Percentiles rank a stretch among this genome's conserved stretches.
phyloP scores from a whole-genome alignment of 768 basidiomycete species.

The Paxillus involutus region DNA sequence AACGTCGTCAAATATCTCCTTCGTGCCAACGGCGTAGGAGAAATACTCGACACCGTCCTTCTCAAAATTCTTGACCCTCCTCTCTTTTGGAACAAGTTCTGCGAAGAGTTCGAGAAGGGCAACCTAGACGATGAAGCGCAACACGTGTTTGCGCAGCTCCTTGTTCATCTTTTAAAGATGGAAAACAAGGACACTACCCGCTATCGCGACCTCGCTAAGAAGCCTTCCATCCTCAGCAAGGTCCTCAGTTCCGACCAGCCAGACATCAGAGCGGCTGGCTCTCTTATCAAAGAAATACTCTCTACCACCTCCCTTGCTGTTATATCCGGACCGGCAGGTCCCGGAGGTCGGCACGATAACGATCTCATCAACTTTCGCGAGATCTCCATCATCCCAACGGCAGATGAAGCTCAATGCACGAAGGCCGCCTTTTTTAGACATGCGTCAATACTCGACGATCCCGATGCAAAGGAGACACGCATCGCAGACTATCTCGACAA shows the following conservation, averaged over 20 bases:
- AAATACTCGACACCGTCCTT: constrained; percentile 40
- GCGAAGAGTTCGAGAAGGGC: constrained; percentile 33
- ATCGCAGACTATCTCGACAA: constrained; percentile 58
- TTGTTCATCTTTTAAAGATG: constrained; percentile 46
- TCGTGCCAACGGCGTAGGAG: constrained; percentile 35
- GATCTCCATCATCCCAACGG: constrained; percentile 64
- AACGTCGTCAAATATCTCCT: constrained; percentile 39
- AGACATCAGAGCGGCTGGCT: constrained; percentile 29
- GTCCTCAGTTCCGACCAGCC: constrained; percentile 24
- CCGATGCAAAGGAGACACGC: constrained; percentile 36
- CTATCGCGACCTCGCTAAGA: constrained; percentile 41
- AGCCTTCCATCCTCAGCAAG: constrained; percentile 25
- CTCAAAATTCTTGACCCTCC: constrained; percentile 46
- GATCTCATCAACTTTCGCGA: constrained; percentile 60
- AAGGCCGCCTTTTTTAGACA: constrained; percentile 51
- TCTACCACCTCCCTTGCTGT: constrained; percentile 23
- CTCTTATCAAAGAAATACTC: constrained; percentile 42
- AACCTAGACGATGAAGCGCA: constrained; percentile 36
- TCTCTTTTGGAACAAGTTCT: constrained; percentile 47
- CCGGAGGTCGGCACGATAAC: constrained; percentile 72
- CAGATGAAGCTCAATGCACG: constrained; percentile 50
- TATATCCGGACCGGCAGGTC: constrained; percentile 25
- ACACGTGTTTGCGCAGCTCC: constrained; percentile 45
- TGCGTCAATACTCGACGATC: constrained; percentile 43
- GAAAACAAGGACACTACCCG: constrained; percentile 32